These are phyloP conservation scores for Ambrosia hybrid DNA, from an alignment of 140 eudicot species.

Conservation along the genomic window DNA sequence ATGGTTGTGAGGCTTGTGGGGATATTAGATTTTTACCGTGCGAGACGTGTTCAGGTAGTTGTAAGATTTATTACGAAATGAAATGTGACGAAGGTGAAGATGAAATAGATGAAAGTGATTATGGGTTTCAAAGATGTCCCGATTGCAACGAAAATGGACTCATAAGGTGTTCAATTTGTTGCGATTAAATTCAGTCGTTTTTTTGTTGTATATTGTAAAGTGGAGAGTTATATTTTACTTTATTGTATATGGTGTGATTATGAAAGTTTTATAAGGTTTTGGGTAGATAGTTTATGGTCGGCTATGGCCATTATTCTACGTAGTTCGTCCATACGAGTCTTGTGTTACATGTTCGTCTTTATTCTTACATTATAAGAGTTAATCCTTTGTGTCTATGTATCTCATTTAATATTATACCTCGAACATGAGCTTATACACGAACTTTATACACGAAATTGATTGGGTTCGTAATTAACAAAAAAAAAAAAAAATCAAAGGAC, in stretches of 20 bases:
- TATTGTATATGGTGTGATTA: conserved; percentile 26
- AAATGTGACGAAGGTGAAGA: conserved; percentile 48
- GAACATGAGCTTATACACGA: too few species aligned
- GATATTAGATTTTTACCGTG: conserved; percentile 79
- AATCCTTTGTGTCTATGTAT: too few species aligned
- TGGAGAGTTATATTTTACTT: conserved; percentile 6
- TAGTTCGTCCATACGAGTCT: too few species aligned
- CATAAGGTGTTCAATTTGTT: conserved; percentile 75
- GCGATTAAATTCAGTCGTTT: conserved; percentile 36
- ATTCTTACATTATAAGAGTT: too few species aligned
- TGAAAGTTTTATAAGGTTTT: conserved; percentile 24
- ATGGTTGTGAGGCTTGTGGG: conserved; percentile 77
- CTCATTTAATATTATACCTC: too few species aligned
- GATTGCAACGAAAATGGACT: conserved; percentile 97
- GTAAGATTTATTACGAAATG: conserved; percentile 69
- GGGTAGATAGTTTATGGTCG: too few species aligned
- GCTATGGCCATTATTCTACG: too few species aligned
- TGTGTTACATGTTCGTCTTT: too few species aligned
- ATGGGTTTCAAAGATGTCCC: conserved; percentile 84
- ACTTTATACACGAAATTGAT: too few species aligned
- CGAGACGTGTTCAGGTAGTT: conserved; percentile 92
- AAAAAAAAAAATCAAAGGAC: too few species aligned
- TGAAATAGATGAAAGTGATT: conserved; percentile 55
- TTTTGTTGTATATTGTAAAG: not conserved
- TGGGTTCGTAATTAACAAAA: too few species aligned